These are phyloP conservation scores for Camellia sinensis DNA, from an alignment of 148 eudicot species.

Conservation along the genomic window DNA sequence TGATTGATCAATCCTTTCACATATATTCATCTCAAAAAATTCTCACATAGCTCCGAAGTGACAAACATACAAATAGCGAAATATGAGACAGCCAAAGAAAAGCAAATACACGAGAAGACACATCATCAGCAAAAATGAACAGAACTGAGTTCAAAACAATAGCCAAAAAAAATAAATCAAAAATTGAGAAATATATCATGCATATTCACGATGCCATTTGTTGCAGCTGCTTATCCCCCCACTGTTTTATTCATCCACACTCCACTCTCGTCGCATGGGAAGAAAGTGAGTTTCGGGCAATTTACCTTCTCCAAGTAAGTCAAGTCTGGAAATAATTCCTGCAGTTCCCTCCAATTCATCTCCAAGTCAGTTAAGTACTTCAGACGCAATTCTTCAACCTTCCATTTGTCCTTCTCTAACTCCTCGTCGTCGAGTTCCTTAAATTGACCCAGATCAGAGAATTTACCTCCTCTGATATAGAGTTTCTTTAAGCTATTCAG, in stretches of 20 bases:
- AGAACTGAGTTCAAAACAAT: background rate
- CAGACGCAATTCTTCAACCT: slow-evolving; percentile 28
- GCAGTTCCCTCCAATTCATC: slow-evolving; percentile 6
- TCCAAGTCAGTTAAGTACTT: slow-evolving; percentile 6
- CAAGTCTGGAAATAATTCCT: slow-evolving; percentile 5
- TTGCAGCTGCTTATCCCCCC: background rate
- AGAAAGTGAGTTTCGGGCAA: slow-evolving; percentile 28
- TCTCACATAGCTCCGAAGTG: background rate
- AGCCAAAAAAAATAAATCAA: background rate
- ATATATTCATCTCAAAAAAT: background rate
- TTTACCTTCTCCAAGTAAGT: slow-evolving; percentile 28
- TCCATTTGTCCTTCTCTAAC: slow-evolving; percentile 14
- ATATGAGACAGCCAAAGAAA: too few relatives aligned
- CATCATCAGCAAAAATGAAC: background rate
- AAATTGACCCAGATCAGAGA: slow-evolving; percentile 24
- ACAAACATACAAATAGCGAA: background rate
- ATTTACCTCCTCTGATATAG: slow-evolving; percentile 46
- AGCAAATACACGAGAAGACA: too few relatives aligned
- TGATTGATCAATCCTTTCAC: background rate
- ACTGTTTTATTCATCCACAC: slow-evolving; percentile 24
- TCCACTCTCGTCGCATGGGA: slow-evolving; percentile 32
- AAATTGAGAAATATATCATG: background rate
- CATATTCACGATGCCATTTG: background rate
- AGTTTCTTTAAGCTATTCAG: slow-evolving; percentile 29
- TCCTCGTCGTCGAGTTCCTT: background rate